Evolutionary conservation across 1,284 basidiomycete species (phyloP), one percentile per base, ranked within the genome.

Genomic region (Agaricales sp.): DNA sequence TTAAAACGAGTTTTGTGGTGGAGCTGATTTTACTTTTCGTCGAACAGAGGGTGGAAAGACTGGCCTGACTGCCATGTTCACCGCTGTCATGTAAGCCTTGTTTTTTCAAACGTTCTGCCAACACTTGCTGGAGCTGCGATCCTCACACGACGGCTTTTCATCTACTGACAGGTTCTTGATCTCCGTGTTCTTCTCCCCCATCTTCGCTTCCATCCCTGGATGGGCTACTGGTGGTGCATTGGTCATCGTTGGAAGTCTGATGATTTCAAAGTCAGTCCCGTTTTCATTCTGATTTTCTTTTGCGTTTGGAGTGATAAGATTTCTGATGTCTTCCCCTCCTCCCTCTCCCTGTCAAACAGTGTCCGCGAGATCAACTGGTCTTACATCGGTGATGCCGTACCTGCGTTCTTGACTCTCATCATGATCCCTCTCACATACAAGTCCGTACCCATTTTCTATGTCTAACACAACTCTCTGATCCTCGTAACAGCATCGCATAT

Each of bases 221-320:
- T 94, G 90, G 87, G 90, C 91, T 1, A 94, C 91, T 0, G 91
- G 91, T 3, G 85, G 88, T 52, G 88, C 90, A 3, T 70, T 94
- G 45, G 78, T 91, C 53, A 86, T 94, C 52, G 90, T 92, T 30
- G 91, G 91, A 20, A 87, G 84, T 21, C 71, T 93, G 62, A 94
- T 94, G 91, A 89, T 91, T 61, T 77, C 83, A 59, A 92, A 90
- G 78, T 79, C 51, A 43, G 76, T 63, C 55, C 23, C 14, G 16
- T 45, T n/a, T 24, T 12, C 25, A 43, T 20, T 18, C 45, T 21
- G 20, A 3, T 46, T 26, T 39, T 24, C 20, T 21, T 19, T 19
- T 48, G 25, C 43, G 35, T 47, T 35, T 35, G 30, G 38, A 22
- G 8, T 21, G 8, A 14, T 24, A 16, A 43, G 16, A 46, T 23